phyloP scores from a whole-genome alignment of 176 grass and related monocot species.

The Oryza rufipogon region DNA sequence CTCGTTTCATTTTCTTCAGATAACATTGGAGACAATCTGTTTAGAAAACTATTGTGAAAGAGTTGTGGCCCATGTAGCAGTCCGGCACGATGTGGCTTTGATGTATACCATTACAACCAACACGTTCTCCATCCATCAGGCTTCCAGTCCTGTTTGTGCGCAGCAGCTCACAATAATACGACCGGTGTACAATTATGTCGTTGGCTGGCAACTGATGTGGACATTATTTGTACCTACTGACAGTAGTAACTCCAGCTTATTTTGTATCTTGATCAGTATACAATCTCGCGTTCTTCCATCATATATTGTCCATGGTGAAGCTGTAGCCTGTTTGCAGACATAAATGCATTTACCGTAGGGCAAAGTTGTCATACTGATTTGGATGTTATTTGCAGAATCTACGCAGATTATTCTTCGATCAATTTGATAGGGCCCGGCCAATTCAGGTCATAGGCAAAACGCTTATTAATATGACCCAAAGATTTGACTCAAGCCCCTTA shows the following conservation, averaged over 20 bases:
- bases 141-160: background rate
- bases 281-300: background rate
- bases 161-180: background rate
- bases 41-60: background rate
- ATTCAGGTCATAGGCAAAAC: slow-evolving; percentile 3
- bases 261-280: background rate
- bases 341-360: background rate
- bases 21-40: background rate
- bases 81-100: background rate
- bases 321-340: background rate
- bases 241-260: background rate
- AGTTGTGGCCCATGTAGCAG: background rate
- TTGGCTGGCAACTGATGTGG: background rate
- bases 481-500: background rate
- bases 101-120: background rate
- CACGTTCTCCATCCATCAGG: background rate
- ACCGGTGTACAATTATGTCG: background rate
- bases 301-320: background rate
- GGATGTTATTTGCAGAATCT: background rate
- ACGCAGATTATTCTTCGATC: background rate
- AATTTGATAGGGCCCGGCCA: background rate
- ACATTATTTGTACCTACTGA: too few species aligned
- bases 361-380: background rate
- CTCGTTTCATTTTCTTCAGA: background rate
- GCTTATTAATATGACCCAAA: background rate